A percentile compares a stretch with the other conserved stretches of the same genome.
These are phyloP conservation scores for Rasamsonia emersonii DNA, from an alignment of 2,329 filamentous ascomycete genomes.

Conservation along the genomic window DNA sequence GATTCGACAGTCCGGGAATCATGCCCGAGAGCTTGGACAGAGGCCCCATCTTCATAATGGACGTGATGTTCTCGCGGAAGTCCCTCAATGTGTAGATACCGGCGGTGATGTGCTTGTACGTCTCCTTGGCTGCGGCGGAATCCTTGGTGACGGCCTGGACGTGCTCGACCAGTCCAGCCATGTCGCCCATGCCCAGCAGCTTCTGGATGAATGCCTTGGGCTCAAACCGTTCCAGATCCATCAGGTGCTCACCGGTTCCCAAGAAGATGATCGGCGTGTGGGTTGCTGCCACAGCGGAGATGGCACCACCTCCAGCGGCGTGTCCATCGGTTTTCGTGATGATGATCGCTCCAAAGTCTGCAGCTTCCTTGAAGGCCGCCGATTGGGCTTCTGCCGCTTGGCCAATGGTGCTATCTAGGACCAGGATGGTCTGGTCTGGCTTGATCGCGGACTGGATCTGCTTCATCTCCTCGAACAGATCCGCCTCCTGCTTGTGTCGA, in stretches of 20 bases:
- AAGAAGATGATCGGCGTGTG: constrained; percentile 97
- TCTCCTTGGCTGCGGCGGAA: constrained; percentile 72
- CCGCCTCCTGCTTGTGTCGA: constrained; percentile 87
- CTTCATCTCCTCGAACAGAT: constrained; percentile 94
- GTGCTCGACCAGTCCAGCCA: constrained; percentile 89
- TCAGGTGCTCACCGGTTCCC: constrained; percentile 93
- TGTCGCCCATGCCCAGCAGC: constrained; percentile 92
- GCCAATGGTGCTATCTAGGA: constrained; percentile 91
- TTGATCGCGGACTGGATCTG: constrained; percentile 87
- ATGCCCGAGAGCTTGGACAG: constrained; percentile 96
- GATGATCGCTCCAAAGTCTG: constrained; percentile 95
- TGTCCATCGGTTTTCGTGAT: constrained; percentile 98
- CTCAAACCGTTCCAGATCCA: constrained; percentile 87
- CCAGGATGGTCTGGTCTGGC: constrained; percentile 97
- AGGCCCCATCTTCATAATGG: constrained; percentile 99
- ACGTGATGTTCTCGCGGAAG: constrained; percentile 85
- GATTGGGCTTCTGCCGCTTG: constrained; percentile 92
- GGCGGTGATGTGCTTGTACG: constrained; percentile 97
- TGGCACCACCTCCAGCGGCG: constrained; percentile 90
- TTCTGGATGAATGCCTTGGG: constrained; percentile 92
- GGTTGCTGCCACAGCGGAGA: constrained; percentile 92
- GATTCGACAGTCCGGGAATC: constrained; percentile 88
- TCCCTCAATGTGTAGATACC: constrained; percentile 95
- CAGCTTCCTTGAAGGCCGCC: constrained; percentile 93
- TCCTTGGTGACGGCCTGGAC: constrained; percentile 92